A percentile compares a stretch with the other conserved stretches of the same genome.
Conservation (phyloP, 208 protist genomes). For the Endotrypanum monterogeii region DNA sequence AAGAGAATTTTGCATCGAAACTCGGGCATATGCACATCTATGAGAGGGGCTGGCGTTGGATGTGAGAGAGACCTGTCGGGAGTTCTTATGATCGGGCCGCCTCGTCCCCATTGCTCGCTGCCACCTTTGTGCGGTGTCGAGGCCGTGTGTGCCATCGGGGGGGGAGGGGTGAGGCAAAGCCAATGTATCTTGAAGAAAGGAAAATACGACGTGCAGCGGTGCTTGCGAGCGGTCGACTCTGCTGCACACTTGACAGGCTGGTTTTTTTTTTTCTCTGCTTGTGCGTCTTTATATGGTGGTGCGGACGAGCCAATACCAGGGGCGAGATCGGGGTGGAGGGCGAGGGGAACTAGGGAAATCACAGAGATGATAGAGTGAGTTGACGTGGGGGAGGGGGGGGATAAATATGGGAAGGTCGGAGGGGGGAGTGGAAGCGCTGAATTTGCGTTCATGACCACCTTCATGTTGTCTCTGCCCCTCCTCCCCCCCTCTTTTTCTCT, state of each 20-base stretch:
- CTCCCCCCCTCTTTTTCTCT: neutral
- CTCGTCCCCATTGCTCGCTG: neutral
- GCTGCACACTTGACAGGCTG: too few species aligned
- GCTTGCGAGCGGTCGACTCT: too few species aligned
- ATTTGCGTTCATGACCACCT: neutral
- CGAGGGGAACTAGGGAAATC: neutral
- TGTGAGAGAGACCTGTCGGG: too few species aligned
- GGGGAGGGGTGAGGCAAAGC: too few species aligned
- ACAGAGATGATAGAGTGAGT: neutral
- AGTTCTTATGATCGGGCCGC: too few species aligned
- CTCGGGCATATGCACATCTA: too few species aligned
- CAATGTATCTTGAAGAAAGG: neutral
- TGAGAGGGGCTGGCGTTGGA: neutral
- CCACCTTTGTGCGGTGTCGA: neutral
- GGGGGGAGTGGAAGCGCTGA: neutral
- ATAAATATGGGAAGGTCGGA: neutral
- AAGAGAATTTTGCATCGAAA: too few species aligned
- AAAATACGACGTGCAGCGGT: neutral
- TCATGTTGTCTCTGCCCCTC: neutral
- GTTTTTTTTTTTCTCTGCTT: too few species aligned
- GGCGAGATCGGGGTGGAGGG: neutral
- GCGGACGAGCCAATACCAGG: too few species aligned
- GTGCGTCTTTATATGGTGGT: neutral
- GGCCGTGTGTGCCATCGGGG: too few species aligned
- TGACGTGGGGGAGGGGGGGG: neutral